phyloP scores from a whole-genome alignment of 2,329 filamentous ascomycete genomes.

The Penicillium freii region DNA sequence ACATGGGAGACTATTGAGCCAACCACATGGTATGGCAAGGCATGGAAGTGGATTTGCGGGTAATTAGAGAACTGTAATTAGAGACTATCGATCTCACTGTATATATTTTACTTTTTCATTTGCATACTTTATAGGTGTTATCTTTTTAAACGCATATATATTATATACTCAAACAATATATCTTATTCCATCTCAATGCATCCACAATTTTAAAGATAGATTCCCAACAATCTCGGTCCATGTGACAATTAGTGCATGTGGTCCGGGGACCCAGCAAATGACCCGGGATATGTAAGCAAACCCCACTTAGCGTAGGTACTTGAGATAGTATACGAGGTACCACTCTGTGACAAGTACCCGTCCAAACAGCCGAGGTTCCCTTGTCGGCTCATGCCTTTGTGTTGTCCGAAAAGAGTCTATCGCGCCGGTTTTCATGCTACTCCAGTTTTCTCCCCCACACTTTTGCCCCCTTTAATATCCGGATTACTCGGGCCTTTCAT shows the following conservation, averaged over 20 bases:
- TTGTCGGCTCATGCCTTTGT: constrained; percentile 6
- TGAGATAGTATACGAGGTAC: not conserved
- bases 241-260: constrained; percentile 21
- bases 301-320: constrained; percentile 12
- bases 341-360: constrained; percentile 10
- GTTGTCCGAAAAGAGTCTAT: constrained; percentile 14
- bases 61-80: constrained; percentile 1
- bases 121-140: not conserved
- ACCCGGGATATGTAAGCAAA: constrained; percentile 1
- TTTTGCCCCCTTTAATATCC: constrained; percentile 10
- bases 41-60: constrained; percentile 25
- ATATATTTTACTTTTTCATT: not conserved
- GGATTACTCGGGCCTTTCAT: constrained; percentile 41
- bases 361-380: constrained; percentile 20
- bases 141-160: not conserved
- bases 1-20: constrained; percentile 36
- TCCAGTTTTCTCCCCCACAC: constrained; percentile 17
- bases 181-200: too few relatives aligned
- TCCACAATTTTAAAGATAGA: not conserved
- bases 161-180: too few relatives aligned
- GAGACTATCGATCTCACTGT: not conserved
- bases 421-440: constrained; percentile 20
- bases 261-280: constrained; percentile 6
- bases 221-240: constrained; percentile 7
- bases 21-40: constrained; percentile 31